phyloP scores from a whole-genome alignment of 805 yeast species.

The Pichia ethanolica region DNA sequence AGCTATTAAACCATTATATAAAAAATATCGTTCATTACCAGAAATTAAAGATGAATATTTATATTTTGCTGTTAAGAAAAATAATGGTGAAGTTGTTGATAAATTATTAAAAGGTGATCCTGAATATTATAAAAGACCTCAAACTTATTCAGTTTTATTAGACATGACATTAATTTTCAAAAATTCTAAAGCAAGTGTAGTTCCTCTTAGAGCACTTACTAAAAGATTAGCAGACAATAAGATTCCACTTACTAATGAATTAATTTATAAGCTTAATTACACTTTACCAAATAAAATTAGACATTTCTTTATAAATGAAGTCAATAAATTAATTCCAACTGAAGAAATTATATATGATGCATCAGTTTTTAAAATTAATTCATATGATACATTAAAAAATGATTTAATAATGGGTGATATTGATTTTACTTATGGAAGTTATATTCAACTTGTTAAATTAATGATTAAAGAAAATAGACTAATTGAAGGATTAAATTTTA shows the following conservation, averaged over 20 bases:
- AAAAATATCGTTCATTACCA: not conserved
- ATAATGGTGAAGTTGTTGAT: not conserved
- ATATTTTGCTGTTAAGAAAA: not conserved
- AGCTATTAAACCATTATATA: not conserved
- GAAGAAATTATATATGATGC: not conserved
- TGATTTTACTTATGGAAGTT: constrained; percentile 3
- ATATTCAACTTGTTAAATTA: constrained; percentile 1
- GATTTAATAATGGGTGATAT: not conserved
- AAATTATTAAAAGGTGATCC: not conserved
- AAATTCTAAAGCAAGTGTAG: constrained; percentile 1
- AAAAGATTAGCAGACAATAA: not conserved
- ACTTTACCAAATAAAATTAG: not conserved
- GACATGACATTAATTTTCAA: constrained; percentile 1
- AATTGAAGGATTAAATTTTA: constrained; percentile 6
- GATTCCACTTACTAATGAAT: not conserved
- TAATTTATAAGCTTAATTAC: constrained; percentile 6
- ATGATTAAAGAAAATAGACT: constrained; percentile 7
- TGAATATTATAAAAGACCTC: not conserved
- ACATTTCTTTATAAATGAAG: not conserved
- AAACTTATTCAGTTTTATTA: not conserved
- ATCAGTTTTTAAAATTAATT: not conserved
- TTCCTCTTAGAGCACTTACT: not conserved
- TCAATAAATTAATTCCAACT: not conserved
- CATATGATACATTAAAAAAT: not conserved
- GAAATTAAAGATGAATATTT: constrained; percentile 1